phyloP scores from a whole-genome alignment of 2,329 filamentous ascomycete species.

The Aspergillus jensenii region DNA sequence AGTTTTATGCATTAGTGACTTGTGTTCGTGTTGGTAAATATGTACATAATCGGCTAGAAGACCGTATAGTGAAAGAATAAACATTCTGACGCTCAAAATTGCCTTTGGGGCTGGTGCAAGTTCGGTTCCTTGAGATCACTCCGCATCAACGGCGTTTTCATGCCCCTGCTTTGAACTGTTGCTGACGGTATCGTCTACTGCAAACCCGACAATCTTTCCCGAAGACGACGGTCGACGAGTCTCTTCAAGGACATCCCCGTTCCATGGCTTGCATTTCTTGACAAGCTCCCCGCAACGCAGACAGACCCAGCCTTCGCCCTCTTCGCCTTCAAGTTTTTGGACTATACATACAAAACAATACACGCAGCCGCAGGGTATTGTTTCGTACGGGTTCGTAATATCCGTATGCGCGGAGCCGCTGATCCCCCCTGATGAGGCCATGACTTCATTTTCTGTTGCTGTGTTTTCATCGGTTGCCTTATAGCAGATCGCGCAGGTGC shows the following conservation, averaged over 20 bases:
- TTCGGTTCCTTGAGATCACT: background rate
- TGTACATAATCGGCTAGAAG: no score
- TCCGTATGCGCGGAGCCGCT: slow-evolving; percentile 88
- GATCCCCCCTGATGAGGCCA: slow-evolving; percentile 70
- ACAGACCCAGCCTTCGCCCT: slow-evolving; percentile 92
- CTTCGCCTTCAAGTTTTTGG: slow-evolving; percentile 83
- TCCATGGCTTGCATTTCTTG: slow-evolving; percentile 87
- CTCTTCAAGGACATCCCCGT: slow-evolving; percentile 71
- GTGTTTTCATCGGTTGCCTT: slow-evolving; percentile 79
- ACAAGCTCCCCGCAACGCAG: slow-evolving; percentile 81
- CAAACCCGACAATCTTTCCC: slow-evolving; percentile 45
- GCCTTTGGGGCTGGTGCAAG: background rate
- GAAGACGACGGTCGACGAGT: slow-evolving; percentile 31
- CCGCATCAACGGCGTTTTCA: background rate
- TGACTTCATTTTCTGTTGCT: slow-evolving; percentile 71
- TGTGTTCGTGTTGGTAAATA: no score
- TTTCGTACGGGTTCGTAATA: slow-evolving; percentile 93
- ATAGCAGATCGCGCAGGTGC: slow-evolving; percentile 96
- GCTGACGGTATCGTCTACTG: slow-evolving; percentile 26
- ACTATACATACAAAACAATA: slow-evolving; percentile 98
- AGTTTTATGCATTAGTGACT: no score
- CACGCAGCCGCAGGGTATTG: slow-evolving; percentile 82
- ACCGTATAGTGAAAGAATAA: background rate
- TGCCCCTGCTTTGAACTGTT: slow-evolving; percentile 13
- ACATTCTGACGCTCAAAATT: background rate